phyloP scores from a whole-genome alignment of 768 basidiomycete species.

The Collybia sp. region DNA sequence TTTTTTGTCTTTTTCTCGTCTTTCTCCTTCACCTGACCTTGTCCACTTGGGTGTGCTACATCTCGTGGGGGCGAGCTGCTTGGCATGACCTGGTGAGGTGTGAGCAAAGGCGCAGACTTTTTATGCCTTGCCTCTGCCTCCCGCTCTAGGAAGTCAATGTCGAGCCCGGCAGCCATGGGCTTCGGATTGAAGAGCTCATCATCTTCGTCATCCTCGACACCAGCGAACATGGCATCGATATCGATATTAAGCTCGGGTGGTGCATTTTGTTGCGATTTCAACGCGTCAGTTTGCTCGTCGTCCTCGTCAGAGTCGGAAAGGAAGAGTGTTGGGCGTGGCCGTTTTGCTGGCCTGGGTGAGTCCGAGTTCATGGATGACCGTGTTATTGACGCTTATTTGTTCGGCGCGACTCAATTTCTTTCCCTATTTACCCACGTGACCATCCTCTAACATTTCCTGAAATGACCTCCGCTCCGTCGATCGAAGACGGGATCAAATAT shows the following conservation, averaged over 20 bases:
- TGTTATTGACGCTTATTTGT: constrained; percentile 38
- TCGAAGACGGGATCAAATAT: constrained; percentile 78
- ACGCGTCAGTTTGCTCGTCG: constrained; percentile 31
- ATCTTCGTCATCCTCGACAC: constrained; percentile 31
- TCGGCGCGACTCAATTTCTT: constrained; percentile 15
- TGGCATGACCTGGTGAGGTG: constrained; percentile 41
- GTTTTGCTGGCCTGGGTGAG: constrained; percentile 31
- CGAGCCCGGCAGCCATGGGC: constrained; percentile 45
- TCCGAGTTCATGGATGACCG: constrained; percentile 54
- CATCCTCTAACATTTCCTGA: background rate
- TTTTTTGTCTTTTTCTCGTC: constrained; percentile 32
- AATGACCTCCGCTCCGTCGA: constrained; percentile 41
- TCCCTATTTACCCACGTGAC: background rate
- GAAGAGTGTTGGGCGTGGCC: constrained; percentile 41
- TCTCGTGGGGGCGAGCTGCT: constrained; percentile 47
- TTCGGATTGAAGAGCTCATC: constrained; percentile 32
- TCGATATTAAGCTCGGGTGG: constrained; percentile 47
- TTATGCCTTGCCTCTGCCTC: constrained; percentile 50
- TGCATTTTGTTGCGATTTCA: constrained; percentile 16
- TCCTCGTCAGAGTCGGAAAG: constrained; percentile 59
- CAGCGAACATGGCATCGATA: constrained; percentile 37
- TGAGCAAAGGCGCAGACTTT: constrained; percentile 23
- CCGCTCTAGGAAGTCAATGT: constrained; percentile 47
- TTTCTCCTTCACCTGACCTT: constrained; percentile 7
- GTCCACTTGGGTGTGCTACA: constrained; percentile 12